A percentile compares a stretch with the other conserved stretches of the same genome.
Evolutionary conservation across 495 filamentous ascomycete species (phyloP).

Genomic region (Amphirosellinia nigrospora): DNA sequence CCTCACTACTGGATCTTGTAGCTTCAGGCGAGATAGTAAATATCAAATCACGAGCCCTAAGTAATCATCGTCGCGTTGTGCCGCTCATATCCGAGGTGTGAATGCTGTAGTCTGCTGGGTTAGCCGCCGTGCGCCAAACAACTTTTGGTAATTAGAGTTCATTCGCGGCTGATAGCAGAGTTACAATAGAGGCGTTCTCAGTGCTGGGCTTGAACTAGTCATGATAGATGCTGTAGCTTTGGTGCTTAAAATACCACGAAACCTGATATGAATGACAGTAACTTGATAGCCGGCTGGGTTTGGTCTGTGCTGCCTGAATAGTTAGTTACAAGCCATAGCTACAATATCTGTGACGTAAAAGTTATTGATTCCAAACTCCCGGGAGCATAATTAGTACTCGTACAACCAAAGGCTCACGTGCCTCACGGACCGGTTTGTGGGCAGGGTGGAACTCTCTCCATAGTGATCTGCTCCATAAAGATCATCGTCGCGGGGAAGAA

Average conservation of each 20-base stretch:
- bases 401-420: background rate
- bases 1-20: background rate
- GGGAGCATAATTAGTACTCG: conserved; percentile 4
- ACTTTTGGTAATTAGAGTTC: background rate
- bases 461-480: background rate
- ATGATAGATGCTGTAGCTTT: background rate
- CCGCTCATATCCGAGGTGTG: background rate
- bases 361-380: background rate
- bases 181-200: background rate
- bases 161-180: background rate
- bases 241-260: background rate
- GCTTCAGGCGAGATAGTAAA: background rate
- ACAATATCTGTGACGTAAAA: conserved; percentile 10
- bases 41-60: background rate
- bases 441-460: background rate
- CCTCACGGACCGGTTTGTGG: background rate
- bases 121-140: background rate
- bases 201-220: too few species aligned
- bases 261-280: background rate
- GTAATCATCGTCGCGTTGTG: background rate
- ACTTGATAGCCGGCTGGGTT: background rate
- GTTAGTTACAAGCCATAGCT: background rate
- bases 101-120: background rate
- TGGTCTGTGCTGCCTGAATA: background rate
- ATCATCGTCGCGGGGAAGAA: conserved; percentile 6